Percentiles rank a stretch among this genome's conserved stretches.
These are phyloP conservation scores for Geotrichum phurueaensis DNA, from an alignment of 1,139 yeast genomes.

Conservation along the genomic window DNA sequence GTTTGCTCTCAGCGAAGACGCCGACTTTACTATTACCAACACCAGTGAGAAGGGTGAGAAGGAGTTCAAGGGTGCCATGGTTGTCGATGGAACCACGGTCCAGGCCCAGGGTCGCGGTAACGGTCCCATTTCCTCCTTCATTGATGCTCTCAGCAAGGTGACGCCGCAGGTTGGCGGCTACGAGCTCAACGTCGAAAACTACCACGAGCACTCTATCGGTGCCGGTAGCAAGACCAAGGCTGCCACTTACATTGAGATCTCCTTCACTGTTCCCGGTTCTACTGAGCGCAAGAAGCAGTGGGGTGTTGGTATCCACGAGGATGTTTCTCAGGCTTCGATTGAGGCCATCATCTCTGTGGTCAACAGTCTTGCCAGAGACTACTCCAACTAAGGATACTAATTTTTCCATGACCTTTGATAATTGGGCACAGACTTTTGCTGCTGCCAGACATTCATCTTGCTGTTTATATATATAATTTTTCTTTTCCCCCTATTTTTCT, in stretches of 20 bases:
- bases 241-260: constrained; percentile 75
- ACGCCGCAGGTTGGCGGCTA: constrained; percentile 41
- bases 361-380: constrained; percentile 36
- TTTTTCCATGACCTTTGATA: background rate
- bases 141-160: constrained; percentile 62
- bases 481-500: background rate
- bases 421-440: background rate
- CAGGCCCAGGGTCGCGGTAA: constrained; percentile 66
- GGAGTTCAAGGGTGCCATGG: constrained; percentile 46
- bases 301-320: constrained; percentile 95
- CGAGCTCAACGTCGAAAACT: constrained; percentile 67
- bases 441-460: background rate
- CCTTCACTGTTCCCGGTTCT: constrained; percentile 34
- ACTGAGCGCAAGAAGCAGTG: constrained; percentile 49
- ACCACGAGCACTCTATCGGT: constrained; percentile 91
- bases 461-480: background rate
- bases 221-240: constrained; percentile 81
- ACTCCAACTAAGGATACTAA: background rate
- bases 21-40: constrained; percentile 31
- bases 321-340: constrained; percentile 86
- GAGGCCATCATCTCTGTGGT: constrained; percentile 71
- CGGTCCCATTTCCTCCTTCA: constrained; percentile 91
- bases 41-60: constrained; percentile 41
- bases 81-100: constrained; percentile 43
- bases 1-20: constrained; percentile 20